Evolutionary conservation across 2,329 filamentous ascomycete species (phyloP).

Genomic region (Colletotrichum sublineola): DNA sequence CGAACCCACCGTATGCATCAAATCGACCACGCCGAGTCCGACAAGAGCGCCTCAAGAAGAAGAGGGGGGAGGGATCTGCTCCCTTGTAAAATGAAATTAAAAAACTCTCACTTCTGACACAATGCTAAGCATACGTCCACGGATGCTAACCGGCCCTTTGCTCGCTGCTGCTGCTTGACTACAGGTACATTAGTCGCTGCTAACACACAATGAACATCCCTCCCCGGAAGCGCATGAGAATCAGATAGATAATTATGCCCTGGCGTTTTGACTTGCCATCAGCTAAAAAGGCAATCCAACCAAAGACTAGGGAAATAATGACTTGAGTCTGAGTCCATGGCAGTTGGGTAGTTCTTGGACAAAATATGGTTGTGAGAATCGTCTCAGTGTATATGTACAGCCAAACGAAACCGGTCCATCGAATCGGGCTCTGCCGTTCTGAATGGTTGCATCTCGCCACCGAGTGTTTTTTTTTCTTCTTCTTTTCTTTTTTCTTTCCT

Average conservation of each 20-base stretch:
- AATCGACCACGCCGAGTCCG: slow-evolving; percentile 2
- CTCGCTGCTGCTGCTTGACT: slow-evolving; percentile 50
- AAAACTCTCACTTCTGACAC: slow-evolving; percentile 23
- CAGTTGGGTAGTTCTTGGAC: slow-evolving; percentile 17
- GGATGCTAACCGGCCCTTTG: slow-evolving; percentile 26
- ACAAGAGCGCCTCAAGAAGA: not conserved
- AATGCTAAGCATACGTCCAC: slow-evolving; percentile 27
- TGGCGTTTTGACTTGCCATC: slow-evolving; percentile 34
- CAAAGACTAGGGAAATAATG: slow-evolving; percentile 19
- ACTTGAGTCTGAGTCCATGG: not conserved
- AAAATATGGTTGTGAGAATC: slow-evolving; percentile 1
- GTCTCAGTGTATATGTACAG: slow-evolving; percentile 5
- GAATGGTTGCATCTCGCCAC: slow-evolving; percentile 60
- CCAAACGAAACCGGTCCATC: slow-evolving; percentile 21
- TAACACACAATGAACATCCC: slow-evolving; percentile 49
- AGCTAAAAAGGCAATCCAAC: slow-evolving; percentile 21
- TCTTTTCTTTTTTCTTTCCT: not conserved
- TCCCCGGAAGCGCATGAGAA: slow-evolving; percentile 20
- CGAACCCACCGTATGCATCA: slow-evolving; percentile 11
- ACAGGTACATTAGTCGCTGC: slow-evolving; percentile 56
- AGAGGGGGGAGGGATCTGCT: not conserved
- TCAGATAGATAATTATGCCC: slow-evolving; percentile 36
- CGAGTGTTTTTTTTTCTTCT: slow-evolving; percentile 44
- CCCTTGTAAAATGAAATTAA: not conserved
- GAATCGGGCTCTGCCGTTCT: slow-evolving; percentile 53